phyloP scores from a whole-genome alignment of 768 basidiomycete genomes.

The Omphalotus guepiniiformis region DNA sequence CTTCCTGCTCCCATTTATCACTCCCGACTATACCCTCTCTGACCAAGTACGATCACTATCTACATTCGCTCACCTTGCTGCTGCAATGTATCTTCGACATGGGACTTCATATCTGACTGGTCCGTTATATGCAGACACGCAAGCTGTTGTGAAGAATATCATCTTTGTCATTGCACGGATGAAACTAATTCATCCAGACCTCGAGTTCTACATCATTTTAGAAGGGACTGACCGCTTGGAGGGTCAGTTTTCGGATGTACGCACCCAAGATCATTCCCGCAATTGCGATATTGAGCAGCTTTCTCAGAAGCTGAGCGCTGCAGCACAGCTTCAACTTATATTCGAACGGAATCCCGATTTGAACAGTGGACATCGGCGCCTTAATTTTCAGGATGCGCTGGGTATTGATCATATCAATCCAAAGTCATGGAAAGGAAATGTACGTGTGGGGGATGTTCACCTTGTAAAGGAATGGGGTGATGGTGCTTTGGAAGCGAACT shows the following conservation, averaged over 20 bases:
- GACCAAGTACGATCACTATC: constrained; percentile 17
- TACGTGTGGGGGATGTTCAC: constrained; percentile 6
- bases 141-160: constrained; percentile 23
- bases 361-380: constrained; percentile 9
- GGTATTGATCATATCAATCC: constrained; percentile 24
- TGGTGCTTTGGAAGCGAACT: background rate
- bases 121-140: constrained; percentile 22
- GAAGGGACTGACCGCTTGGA: constrained; percentile 26
- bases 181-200: constrained; percentile 13
- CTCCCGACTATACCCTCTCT: constrained; percentile 13
- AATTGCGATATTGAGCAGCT: constrained; percentile 22
- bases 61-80: constrained; percentile 15
- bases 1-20: constrained; percentile 19
- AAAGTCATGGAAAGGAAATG: constrained; percentile 17
- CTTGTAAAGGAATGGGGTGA: background rate
- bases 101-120: constrained; percentile 13
- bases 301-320: constrained; percentile 16
- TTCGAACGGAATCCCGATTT: constrained; percentile 13
- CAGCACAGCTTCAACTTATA: constrained; percentile 14
- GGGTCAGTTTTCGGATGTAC: constrained; percentile 17
- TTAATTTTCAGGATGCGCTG: constrained; percentile 9
- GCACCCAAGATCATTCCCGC: constrained; percentile 18
- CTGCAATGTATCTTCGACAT: constrained; percentile 16
- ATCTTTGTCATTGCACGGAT: constrained; percentile 19
- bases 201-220: constrained; percentile 16